phyloP scores from a whole-genome alignment of 1,139 yeast species.

The Pichia sp. region DNA sequence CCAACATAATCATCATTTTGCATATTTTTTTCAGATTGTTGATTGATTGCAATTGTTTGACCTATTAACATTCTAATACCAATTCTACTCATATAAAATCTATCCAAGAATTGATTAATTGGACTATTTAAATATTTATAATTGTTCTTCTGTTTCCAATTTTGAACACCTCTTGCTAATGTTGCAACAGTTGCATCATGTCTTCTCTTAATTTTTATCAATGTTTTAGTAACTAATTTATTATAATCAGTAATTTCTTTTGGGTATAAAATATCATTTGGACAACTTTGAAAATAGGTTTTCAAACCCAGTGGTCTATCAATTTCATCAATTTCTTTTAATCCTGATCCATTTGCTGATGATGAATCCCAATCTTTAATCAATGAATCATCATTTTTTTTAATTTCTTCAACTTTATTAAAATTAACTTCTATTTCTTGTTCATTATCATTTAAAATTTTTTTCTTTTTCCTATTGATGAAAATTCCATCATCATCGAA shows the following conservation, averaged over 20 bases:
- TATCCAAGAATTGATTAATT: conserved; percentile 70
- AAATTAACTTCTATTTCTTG: conserved; percentile 1
- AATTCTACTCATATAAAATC: conserved; percentile 81
- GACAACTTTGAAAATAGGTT: conserved; percentile 58
- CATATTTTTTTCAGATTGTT: conserved; percentile 47
- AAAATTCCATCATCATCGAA: conserved; percentile 49
- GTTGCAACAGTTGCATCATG: conserved; percentile 94
- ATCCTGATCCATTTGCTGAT: neutral
- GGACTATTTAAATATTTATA: conserved; percentile 50
- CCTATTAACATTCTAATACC: conserved; percentile 89
- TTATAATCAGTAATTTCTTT: conserved; percentile 71
- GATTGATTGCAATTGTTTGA: conserved; percentile 75
- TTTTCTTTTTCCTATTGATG: conserved; percentile 27
- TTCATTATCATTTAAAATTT: conserved; percentile 8
- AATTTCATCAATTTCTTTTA: conserved; percentile 2
- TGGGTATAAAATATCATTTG: conserved; percentile 43
- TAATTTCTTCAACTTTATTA: conserved; percentile 1
- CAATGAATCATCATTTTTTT: neutral
- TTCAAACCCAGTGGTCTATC: conserved; percentile 27
- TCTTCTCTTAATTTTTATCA: conserved; percentile 67
- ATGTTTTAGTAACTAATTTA: conserved; percentile 55
- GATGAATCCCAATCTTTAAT: neutral
- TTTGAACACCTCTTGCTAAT: conserved; percentile 87
- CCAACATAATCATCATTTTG: conserved; percentile 60
- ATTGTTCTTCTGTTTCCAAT: conserved; percentile 65